Conservation (phyloP, 2,329 filamentous ascomycete species). For the Colletotrichum trifolii region DNA sequence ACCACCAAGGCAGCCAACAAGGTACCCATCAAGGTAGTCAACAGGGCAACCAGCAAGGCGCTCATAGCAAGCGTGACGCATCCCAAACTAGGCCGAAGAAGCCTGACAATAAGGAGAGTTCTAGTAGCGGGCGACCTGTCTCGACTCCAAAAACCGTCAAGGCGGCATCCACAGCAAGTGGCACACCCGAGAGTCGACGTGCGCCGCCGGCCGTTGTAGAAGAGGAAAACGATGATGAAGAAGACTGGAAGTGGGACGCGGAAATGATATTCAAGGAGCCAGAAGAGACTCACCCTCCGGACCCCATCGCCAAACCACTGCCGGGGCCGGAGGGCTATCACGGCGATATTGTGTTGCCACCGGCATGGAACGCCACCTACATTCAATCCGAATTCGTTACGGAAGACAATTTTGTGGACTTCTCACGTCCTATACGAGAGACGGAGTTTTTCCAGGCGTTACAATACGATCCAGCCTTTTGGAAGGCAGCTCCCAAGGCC, state of each 20-base stretch:
- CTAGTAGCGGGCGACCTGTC: not conserved
- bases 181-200: conserved; percentile 16
- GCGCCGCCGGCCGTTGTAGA: conserved; percentile 4
- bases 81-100: conserved; percentile 18
- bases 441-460: conserved; percentile 52
- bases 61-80: conserved; percentile 22
- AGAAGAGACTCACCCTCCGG: conserved; percentile 49
- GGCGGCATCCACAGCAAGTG: conserved; percentile 3
- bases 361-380: conserved; percentile 54
- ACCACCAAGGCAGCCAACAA: conserved; percentile 17
- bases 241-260: conserved; percentile 53
- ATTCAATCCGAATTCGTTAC: conserved; percentile 58
- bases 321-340: conserved; percentile 49
- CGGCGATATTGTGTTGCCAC: conserved; percentile 58
- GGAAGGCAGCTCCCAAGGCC: conserved; percentile 29
- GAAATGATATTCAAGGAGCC: conserved; percentile 51
- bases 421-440: conserved; percentile 53
- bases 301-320: conserved; percentile 60
- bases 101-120: conserved; percentile 6
- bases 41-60: conserved; percentile 30
- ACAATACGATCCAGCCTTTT: conserved; percentile 58
- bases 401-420: conserved; percentile 55
- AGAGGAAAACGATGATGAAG: conserved; percentile 40
- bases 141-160: conserved; percentile 5
- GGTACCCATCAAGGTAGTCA: too few relatives aligned